These are phyloP conservation scores for Lyophyllum atratum DNA, from an alignment of 768 basidiomycete genomes.

Conservation along the genomic window DNA sequence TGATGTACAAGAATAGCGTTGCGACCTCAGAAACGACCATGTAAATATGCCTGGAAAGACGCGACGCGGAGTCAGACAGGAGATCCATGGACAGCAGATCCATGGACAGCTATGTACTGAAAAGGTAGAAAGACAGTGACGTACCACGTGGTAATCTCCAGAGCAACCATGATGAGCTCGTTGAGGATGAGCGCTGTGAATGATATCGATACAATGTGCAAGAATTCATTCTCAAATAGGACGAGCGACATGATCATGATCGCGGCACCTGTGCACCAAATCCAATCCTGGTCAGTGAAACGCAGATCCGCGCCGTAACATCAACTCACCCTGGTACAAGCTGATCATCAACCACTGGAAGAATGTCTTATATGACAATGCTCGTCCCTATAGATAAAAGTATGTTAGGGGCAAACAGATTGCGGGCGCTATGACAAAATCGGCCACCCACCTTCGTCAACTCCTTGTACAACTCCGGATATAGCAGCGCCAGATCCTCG, in stretches of 20 bases:
- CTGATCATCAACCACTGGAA: constrained; percentile 98
- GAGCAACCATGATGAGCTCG: constrained; percentile 97
- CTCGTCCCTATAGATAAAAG: constrained; percentile 69
- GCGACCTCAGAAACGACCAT: constrained; percentile 93
- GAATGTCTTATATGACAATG: constrained; percentile 96
- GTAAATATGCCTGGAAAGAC: constrained; percentile 75
- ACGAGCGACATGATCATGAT: constrained; percentile 99
- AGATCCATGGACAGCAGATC: neutral
- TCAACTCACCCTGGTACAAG: constrained; percentile 82
- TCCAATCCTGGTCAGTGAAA: constrained; percentile 1
- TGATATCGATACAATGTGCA: constrained; percentile 98
- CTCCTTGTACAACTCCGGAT: constrained; percentile 98
- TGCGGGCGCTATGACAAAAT: neutral
- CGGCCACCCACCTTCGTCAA: constrained; percentile 78
- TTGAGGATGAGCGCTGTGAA: constrained; percentile 96
- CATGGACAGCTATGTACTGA: too few species aligned
- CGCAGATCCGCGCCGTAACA: neutral
- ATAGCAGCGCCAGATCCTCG: constrained; percentile 91
- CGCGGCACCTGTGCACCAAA: constrained; percentile 66
- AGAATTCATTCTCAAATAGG: constrained; percentile 94
- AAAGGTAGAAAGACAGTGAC: constrained; percentile 19
- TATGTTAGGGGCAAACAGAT: constrained; percentile 1
- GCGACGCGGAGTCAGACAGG: neutral
- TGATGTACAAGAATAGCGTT: constrained; percentile 84
- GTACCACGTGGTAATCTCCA: constrained; percentile 97